Base-by-base conservation (phyloP, 75 land plant species). In the Sequoia sempervirens region DNA sequence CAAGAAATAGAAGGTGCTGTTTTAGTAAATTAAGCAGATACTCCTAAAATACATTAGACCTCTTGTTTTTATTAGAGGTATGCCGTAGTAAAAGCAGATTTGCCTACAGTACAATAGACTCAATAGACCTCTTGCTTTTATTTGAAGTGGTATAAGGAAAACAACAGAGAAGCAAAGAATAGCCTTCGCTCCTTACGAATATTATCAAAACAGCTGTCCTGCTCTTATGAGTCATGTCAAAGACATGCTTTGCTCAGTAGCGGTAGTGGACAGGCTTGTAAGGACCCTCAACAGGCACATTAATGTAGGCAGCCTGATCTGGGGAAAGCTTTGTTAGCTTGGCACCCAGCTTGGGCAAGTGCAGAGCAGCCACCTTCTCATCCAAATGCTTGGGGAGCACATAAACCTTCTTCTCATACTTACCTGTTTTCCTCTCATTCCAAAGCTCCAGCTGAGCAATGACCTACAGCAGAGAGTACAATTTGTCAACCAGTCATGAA, bases 361-460 rank as follows among this genome's bases (percentile, higher is more conserved):
- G 97, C 50, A 95, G 88, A 47, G 90, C 88, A 18, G 97, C 98
- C 72, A 95, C 98, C 93, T 95, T 96, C 93, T 96, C 96, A 83
- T 96, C 98, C 64, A 96, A 82, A 86, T 96, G 98, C 92, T 93
- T 96, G 41, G 96, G 98, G 82, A 96, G 82, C 3, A 95, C 96
- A 84, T 94, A 96, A 72, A 96, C 96, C 92, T 95, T 86, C 91
- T 94, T 96, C 91, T 91, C 91, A 75, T 94, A 96, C 88, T 95
- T 96, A 9, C 94, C 92, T 37, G 90, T 70, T 45, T 72, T 85
- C 87, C 85, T 94, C 88, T 93, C 95, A 36, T 93, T 96, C 97
- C 97, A 96, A 86, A 95, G 86, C 87, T 96, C 95, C 68, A 96
- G 89, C 86, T 95, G 95, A 1, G 99, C 97, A 80, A 96, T 96